phyloP scores from a whole-genome alignment of 2,329 filamentous ascomycete species.

The Phyllosticta capitalensis region DNA sequence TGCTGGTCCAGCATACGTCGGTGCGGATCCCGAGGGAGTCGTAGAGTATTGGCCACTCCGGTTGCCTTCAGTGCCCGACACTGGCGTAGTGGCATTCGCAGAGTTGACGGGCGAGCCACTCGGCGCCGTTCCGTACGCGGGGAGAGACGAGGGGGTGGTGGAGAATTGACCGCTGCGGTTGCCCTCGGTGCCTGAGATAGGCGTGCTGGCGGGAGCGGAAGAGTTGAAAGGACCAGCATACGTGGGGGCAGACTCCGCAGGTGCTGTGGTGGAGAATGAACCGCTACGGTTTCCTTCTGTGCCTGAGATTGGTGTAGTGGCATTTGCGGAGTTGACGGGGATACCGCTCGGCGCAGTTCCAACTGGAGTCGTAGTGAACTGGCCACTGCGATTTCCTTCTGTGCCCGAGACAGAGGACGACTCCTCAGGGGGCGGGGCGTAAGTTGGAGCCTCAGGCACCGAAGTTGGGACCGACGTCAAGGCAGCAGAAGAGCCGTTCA shows the following conservation, averaged over 20 bases:
- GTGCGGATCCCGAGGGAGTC: neutral
- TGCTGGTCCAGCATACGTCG: neutral
- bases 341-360: neutral
- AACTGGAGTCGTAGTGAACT: neutral
- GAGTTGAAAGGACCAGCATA: constrained; percentile 12
- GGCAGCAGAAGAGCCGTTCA: neutral
- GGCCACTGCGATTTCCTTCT: neutral
- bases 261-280: neutral
- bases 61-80: neutral
- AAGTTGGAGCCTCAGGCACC: neutral
- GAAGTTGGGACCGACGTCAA: neutral
- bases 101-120: constrained; percentile 2
- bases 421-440: neutral
- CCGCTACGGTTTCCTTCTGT: neutral
- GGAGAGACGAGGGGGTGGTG: neutral
- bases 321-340: constrained; percentile 14
- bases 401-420: constrained; percentile 9
- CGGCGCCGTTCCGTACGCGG: neutral
- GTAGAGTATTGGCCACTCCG: neutral
- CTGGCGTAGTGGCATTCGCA: neutral
- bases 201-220: constrained; percentile 13
- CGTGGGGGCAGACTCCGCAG: constrained; percentile 4
- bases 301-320: constrained; percentile 5
- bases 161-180: neutral
- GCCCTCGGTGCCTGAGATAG: constrained; percentile 11